Conservation (phyloP, 768 basidiomycete genomes). For the Coprinellus micaceus region DNA sequence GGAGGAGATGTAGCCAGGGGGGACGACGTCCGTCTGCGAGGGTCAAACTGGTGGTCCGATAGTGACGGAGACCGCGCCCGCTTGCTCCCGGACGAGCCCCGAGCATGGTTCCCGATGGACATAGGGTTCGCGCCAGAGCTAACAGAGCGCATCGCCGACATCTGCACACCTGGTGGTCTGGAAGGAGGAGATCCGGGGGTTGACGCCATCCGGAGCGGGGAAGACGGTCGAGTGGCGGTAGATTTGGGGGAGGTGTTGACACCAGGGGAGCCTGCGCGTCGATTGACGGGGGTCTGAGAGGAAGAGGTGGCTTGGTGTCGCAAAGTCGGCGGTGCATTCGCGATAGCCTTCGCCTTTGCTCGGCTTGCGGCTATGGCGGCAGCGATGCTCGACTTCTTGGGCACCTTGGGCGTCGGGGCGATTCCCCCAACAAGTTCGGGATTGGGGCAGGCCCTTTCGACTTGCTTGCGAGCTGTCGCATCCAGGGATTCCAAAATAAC, state of each 20-base stretch:
- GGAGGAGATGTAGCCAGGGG: slow-evolving; percentile 37
- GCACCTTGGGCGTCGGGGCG: slow-evolving; percentile 50
- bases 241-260: slow-evolving; percentile 33
- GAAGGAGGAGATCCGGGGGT: slow-evolving; percentile 29
- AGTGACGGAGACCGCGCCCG: slow-evolving; percentile 40
- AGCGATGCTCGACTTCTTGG: slow-evolving; percentile 79
- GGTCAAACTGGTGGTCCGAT: slow-evolving; percentile 30
- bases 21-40: slow-evolving; percentile 47
- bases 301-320: slow-evolving; percentile 80
- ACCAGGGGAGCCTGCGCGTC: slow-evolving; percentile 42
- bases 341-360: slow-evolving; percentile 82
- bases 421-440: slow-evolving; percentile 19
- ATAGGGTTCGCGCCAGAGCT: slow-evolving; percentile 30
- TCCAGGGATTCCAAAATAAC: slow-evolving; percentile 68
- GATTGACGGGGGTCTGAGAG: slow-evolving; percentile 49
- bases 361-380: slow-evolving; percentile 89
- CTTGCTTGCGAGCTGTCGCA: slow-evolving; percentile 63
- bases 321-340: slow-evolving; percentile 73
- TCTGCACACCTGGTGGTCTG: slow-evolving; percentile 33
- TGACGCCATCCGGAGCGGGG: slow-evolving; percentile 45
- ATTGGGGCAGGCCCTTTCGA: slow-evolving; percentile 82
- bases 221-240: slow-evolving; percentile 37
- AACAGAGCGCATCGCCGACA: slow-evolving; percentile 45
- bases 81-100: slow-evolving; percentile 33
- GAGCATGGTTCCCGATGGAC: slow-evolving; percentile 25